A percentile compares a stretch with the other conserved stretches of the same genome.
Evolutionary conservation across 2,329 filamentous ascomycete species (phyloP).

Genomic region (Alternaria hordeiaustralica): DNA sequence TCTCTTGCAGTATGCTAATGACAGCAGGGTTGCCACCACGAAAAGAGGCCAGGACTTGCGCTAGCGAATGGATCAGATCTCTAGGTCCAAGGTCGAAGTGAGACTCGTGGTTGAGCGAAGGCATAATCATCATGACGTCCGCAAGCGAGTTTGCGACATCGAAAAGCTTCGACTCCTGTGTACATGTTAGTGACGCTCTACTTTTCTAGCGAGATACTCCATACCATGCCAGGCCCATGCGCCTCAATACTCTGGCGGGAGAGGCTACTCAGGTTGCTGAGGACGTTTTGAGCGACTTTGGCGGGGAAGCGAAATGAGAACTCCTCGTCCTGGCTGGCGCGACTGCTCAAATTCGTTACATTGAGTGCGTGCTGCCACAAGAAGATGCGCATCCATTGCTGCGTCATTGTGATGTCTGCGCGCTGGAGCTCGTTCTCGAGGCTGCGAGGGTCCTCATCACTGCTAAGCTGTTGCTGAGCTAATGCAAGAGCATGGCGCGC

Average conservation of each 20-base stretch:
- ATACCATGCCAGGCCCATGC: conserved; percentile 46
- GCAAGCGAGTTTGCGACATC: conserved; percentile 46
- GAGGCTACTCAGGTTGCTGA: conserved; percentile 38
- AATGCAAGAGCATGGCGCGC: conserved; percentile 39
- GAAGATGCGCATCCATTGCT: conserved; percentile 49
- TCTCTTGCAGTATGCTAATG: conserved; percentile 42
- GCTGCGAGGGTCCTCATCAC: conserved; percentile 35
- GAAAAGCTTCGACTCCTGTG: conserved; percentile 45
- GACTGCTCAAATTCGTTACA: conserved; percentile 41
- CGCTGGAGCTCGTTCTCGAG: conserved; percentile 46
- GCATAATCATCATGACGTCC: conserved; percentile 48
- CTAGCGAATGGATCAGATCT: conserved; percentile 44
- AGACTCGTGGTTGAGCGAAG: conserved; percentile 39
- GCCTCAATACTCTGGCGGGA: conserved; percentile 43
- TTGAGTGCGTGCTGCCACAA: conserved; percentile 46
- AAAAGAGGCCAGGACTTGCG: conserved; percentile 37
- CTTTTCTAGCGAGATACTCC: neutral
- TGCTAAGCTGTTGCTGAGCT: conserved; percentile 42
- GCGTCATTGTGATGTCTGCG: conserved; percentile 48
- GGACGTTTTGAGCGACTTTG: conserved; percentile 43
- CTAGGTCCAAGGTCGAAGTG: conserved; percentile 40
- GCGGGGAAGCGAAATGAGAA: conserved; percentile 47
- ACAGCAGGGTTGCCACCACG: conserved; percentile 45
- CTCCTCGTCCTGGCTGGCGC: conserved; percentile 34
- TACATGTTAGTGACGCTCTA: neutral